Percentiles rank a stretch among this genome's conserved stretches.
Evolutionary conservation across 495 filamentous ascomycete species (phyloP).

Genomic region (Aspergillus egyptiacus): DNA sequence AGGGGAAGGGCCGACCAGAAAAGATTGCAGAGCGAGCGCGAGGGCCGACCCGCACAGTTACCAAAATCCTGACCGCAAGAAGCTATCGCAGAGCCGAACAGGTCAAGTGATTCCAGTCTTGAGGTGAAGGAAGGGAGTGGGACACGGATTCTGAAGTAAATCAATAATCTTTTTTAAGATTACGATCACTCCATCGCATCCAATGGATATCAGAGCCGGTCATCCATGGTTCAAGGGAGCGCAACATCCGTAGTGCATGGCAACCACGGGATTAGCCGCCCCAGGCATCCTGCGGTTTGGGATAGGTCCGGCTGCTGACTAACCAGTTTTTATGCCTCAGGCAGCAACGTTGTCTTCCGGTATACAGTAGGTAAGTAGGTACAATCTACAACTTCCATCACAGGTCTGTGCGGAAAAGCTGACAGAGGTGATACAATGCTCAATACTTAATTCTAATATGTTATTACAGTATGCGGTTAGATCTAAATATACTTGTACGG

Average conservation of each 20-base stretch:
- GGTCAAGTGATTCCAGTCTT: slow-evolving; percentile 9
- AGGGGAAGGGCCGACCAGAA: slow-evolving; percentile 9
- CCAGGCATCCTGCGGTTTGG: slow-evolving; percentile 14
- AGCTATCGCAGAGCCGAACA: slow-evolving; percentile 14
- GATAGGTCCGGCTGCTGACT: background rate
- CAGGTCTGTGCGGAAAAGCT: too few relatives aligned
- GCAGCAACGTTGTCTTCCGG: too few relatives aligned
- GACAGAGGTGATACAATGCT: background rate
- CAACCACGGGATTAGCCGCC: slow-evolving; percentile 26
- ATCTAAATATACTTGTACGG: slow-evolving; percentile 80
- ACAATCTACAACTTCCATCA: background rate
- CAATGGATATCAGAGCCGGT: slow-evolving; percentile 15
- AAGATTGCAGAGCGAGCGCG: slow-evolving; percentile 13
- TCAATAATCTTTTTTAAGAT: slow-evolving; percentile 10
- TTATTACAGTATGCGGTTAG: background rate
- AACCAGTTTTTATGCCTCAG: slow-evolving; percentile 1
- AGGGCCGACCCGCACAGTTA: slow-evolving; percentile 14
- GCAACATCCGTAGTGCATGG: slow-evolving; percentile 39
- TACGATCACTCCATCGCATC: slow-evolving; percentile 13
- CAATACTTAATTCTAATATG: too few relatives aligned
- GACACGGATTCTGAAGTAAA: slow-evolving; percentile 7
- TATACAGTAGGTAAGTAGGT: too few relatives aligned
- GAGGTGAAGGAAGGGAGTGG: slow-evolving; percentile 8
- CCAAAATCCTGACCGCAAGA: slow-evolving; percentile 13
- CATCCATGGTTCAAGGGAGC: slow-evolving; percentile 26